These are phyloP conservation scores for Prosopis cineraria DNA, from an alignment of 306 rosid species.

Conservation along the genomic window DNA sequence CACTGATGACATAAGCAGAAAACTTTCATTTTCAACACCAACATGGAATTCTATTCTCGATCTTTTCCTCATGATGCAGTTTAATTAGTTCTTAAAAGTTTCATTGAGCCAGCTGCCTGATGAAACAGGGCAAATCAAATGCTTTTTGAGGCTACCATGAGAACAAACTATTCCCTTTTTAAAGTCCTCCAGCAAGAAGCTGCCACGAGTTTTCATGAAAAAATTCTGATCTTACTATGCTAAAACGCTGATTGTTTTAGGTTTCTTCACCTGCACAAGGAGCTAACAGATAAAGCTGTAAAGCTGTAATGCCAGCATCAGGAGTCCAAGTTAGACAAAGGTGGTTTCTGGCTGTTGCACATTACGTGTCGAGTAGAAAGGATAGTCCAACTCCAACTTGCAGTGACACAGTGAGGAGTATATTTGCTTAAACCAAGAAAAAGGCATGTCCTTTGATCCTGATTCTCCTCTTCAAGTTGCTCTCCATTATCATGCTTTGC, in stretches of 20 bases:
- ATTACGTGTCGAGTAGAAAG: conserved; percentile 2
- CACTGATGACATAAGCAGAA: not conserved
- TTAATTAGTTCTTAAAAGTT: not conserved
- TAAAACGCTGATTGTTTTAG: not conserved
- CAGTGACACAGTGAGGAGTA: conserved; percentile 41
- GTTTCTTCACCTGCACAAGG: not conserved
- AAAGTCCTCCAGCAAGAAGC: not conserved
- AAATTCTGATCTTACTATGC: not conserved
- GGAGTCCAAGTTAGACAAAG: not conserved
- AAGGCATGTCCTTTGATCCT: conserved; percentile 33
- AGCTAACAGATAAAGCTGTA: not conserved
- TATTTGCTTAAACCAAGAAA: conserved; percentile 22
- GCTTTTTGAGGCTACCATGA: not conserved
- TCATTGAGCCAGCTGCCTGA: not conserved
- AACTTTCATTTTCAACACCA: not conserved
- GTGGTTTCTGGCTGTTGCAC: not conserved
- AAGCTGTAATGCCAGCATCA: not conserved
- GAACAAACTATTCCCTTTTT: not conserved
- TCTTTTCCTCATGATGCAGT: not conserved
- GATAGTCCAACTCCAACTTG: conserved; percentile 44
- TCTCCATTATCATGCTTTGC: conserved; percentile 41
- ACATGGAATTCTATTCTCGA: not conserved
- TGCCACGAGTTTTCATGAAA: not conserved
- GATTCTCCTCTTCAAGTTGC: conserved; percentile 43
- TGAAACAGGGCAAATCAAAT: not conserved